Evolutionary conservation across 768 basidiomycete species (phyloP), one percentile per base, ranked within the genome.

Genomic region (Boletus edulis): DNA sequence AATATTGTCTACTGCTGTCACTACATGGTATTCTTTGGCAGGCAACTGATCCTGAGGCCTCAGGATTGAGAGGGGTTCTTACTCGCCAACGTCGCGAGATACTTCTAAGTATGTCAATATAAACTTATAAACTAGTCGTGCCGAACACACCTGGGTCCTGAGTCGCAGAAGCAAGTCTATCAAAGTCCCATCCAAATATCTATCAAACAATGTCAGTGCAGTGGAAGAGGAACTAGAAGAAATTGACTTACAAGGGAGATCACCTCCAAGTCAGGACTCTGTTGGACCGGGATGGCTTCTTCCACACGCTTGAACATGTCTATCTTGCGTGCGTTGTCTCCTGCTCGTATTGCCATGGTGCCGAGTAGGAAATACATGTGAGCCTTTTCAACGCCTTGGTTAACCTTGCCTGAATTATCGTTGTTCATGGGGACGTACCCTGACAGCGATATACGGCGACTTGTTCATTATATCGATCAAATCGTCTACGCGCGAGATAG

Each of bases 181-280:
- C 57, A 44, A 63, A 55, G n/a, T 51, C n/a, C 61, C 61, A 62
- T 0, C 52, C 61, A 17, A 59, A 59, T 8, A 60, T 35, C 49
- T 59, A 41, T 34, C 5, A 14, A 49, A 15, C 1, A 12, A 31
- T 20, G 37, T 50, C 17, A 11, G 41, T 17, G 10, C 8, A 4
- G 17, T 6, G 6, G 29, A 29, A 54, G 11, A 11, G 13, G 1
- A 5, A 11, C 3, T 27, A 3, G 1, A 27, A 45, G 7, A 2
- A 3, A 5, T 13, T 2, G 0, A 7, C 31, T 31, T 32, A 51
- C 43, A 0, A 54, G 34, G 1, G 54, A 47, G 27, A 24, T 22
- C 17, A 37, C 1, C 2, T 18, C 12, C 29, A 59, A 24, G 5
- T 24, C 24, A 42, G 57, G 50, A 41, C 14, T 3, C 13, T 37